A percentile compares a stretch with the other conserved stretches of the same genome.
phyloP scores from a whole-genome alignment of 2,329 filamentous ascomycete genomes.

The Neofusicoccum cordaticola region DNA sequence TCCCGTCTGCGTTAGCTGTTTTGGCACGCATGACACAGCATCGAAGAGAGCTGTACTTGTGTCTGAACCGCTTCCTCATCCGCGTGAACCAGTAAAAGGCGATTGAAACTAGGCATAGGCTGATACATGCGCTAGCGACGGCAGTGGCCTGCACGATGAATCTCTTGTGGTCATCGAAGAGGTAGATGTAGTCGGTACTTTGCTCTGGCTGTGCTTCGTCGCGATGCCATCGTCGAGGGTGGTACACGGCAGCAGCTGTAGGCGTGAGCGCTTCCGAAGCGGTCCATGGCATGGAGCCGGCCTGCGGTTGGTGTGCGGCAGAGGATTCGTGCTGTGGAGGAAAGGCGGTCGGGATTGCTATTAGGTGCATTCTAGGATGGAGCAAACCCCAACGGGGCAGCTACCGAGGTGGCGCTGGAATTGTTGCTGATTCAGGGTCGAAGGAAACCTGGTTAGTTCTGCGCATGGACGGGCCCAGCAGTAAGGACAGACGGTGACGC shows the following conservation, averaged over 20 bases:
- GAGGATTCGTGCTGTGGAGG: neutral
- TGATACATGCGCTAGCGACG: conserved; percentile 29
- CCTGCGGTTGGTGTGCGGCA: neutral
- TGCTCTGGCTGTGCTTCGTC: neutral
- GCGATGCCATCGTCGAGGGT: neutral
- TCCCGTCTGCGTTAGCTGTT: neutral
- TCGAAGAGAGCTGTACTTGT: conserved; percentile 55
- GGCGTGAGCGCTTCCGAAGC: neutral
- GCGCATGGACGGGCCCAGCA: neutral
- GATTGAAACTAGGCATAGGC: conserved; percentile 20
- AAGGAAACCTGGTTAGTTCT: neutral
- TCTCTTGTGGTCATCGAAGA: conserved; percentile 21
- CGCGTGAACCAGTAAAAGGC: conserved; percentile 64
- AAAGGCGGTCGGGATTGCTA: neutral
- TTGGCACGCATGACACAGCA: neutral
- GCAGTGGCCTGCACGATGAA: conserved; percentile 35
- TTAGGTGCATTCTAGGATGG: neutral
- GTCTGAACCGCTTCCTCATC: conserved; percentile 72
- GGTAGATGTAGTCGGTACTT: conserved; percentile 18
- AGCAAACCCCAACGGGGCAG: neutral
- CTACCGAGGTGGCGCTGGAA: neutral
- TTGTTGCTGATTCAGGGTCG: neutral
- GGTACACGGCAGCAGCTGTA: no score
- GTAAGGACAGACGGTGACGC: conserved; percentile 5
- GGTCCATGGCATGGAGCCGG: neutral